Evolutionary conservation across 179 eudicot genomes (phyloP).

Genomic region (Kewa caespitosa): DNA sequence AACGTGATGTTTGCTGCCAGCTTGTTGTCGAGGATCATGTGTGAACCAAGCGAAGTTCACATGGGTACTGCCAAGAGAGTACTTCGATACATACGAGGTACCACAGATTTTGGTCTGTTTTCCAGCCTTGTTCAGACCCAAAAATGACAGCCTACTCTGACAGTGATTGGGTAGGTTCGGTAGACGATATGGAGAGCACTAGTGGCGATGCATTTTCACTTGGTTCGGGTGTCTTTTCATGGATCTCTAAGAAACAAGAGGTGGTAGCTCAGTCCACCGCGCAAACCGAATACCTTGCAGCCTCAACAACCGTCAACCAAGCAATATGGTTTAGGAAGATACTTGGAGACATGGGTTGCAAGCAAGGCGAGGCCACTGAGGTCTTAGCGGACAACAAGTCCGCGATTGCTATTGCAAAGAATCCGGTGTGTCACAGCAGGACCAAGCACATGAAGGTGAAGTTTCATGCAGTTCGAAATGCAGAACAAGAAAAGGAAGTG

Average conservation of each 20-base stretch:
- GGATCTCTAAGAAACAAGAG: too few species aligned
- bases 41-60: not conserved
- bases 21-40: not conserved
- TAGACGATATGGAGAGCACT: too few species aligned
- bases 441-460: conserved; percentile 27
- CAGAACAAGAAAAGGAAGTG: conserved; percentile 20
- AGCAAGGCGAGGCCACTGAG: not conserved
- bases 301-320: not conserved
- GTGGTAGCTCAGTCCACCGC: too few species aligned
- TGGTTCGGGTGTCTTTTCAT: too few species aligned
- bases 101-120: too few species aligned
- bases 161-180: too few species aligned
- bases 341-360: not conserved
- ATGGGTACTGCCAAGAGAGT: too few species aligned
- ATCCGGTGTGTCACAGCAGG: conserved; percentile 19
- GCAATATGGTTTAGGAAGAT: conserved; percentile 2
- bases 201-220: too few species aligned
- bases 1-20: not conserved
- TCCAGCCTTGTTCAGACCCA: too few species aligned
- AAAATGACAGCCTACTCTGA: too few species aligned
- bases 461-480: conserved; percentile 16
- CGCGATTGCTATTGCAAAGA: conserved; percentile 26
- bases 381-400: conserved; percentile 22
- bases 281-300: not conserved
- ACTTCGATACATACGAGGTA: too few species aligned